Conservation (phyloP, 441 rosid species). For the Erodium moschatum region DNA sequence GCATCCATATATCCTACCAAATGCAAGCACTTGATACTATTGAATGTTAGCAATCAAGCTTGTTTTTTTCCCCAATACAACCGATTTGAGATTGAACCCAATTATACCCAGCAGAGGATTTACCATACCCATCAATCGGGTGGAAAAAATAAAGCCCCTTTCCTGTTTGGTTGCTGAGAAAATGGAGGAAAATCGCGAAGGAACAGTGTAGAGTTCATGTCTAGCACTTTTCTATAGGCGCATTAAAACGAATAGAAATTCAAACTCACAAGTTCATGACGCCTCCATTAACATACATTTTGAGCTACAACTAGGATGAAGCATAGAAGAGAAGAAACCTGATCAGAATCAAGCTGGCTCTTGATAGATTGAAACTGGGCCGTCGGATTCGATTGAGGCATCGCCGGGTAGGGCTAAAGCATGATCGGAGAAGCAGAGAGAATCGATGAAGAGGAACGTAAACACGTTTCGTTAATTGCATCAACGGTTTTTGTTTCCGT, state of each 20-base stretch:
- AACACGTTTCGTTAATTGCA: too few relatives aligned
- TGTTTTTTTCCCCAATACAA: not conserved
- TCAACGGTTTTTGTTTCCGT: too few relatives aligned
- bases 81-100: not conserved
- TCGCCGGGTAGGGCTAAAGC: not conserved
- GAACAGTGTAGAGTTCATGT: not conserved
- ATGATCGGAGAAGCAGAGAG: too few relatives aligned
- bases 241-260: not conserved
- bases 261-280: not conserved
- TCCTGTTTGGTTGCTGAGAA: not conserved
- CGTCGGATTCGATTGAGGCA: not conserved
- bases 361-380: not conserved
- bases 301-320: not conserved
- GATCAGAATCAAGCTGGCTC: not conserved
- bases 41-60: not conserved
- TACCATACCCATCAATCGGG: not conserved
- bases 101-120: not conserved
- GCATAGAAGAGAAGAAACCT: not conserved
- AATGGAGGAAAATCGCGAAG: not conserved
- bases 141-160: not conserved
- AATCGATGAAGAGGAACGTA: too few relatives aligned
- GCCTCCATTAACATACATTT: not conserved
- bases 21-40: not conserved
- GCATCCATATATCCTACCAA: not conserved
- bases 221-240: not conserved